These are phyloP conservation scores for Balamuthia mandrillaris DNA, from an alignment of 208 protist genomes.

Conservation along the genomic window DNA sequence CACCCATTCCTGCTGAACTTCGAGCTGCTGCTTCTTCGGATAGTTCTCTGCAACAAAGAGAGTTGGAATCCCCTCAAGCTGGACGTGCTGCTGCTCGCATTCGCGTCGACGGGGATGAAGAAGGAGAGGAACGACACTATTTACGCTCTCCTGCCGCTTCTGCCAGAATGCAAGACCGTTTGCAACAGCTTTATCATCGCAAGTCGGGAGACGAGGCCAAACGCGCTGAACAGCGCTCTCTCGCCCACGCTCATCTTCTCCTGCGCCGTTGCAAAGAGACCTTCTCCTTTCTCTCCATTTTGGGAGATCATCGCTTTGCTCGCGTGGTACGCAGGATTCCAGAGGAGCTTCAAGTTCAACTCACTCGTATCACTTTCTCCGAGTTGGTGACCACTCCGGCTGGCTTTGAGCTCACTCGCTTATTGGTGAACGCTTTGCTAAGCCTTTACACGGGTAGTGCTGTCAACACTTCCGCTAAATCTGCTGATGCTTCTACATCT, in stretches of 20 bases:
- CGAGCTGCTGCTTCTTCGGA: too few species aligned
- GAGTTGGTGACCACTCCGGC: neutral
- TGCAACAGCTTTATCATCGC: neutral
- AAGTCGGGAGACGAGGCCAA: neutral
- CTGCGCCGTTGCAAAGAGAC: neutral
- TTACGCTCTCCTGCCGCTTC: too few species aligned
- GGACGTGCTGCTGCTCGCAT: too few species aligned
- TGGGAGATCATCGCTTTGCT: neutral
- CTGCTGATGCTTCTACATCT: neutral
- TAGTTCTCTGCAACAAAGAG: too few species aligned
- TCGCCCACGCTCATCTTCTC: neutral
- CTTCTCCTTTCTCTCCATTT: neutral
- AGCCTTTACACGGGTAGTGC: neutral
- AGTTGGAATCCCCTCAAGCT: too few species aligned
- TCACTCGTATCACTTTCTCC: neutral
- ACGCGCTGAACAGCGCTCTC: neutral
- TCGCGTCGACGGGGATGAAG: too few species aligned
- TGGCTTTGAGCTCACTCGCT: conserved; percentile 17
- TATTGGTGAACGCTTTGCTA: neutral
- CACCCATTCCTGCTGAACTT: neutral
- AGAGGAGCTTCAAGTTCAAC: neutral
- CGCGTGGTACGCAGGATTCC: neutral
- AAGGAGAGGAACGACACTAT: too few species aligned
- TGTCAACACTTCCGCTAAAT: neutral
- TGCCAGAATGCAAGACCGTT: too few species aligned